A percentile compares a stretch with the other conserved stretches of the same genome.
Conservation (phyloP, 129 eudicot genomes). For the Solidago caesia region DNA sequence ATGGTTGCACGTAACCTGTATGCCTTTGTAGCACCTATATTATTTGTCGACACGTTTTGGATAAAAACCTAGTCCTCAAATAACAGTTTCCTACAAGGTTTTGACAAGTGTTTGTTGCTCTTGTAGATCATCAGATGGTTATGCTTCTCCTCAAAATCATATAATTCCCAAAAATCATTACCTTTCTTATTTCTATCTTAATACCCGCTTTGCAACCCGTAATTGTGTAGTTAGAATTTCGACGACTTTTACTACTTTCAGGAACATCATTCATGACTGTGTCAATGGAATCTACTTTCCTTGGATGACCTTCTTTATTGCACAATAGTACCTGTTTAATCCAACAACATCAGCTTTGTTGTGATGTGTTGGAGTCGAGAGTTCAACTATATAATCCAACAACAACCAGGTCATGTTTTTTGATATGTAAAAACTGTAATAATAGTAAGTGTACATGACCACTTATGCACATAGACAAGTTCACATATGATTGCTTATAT, state of each 20-base stretch:
- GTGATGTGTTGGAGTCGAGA: too few species aligned
- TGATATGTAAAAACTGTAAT: too few species aligned
- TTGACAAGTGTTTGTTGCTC: too few species aligned
- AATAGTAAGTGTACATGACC: too few species aligned
- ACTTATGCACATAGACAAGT: too few species aligned
- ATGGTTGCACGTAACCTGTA: neutral
- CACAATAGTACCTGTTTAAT: neutral
- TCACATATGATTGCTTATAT: too few species aligned
- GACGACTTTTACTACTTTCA: too few species aligned
- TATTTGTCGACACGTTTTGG: neutral
- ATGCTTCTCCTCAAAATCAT: neutral
- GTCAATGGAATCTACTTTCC: neutral
- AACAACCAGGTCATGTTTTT: too few species aligned
- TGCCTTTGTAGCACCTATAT: neutral
- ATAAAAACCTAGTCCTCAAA: too few species aligned
- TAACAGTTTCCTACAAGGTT: neutral
- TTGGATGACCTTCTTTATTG: neutral
- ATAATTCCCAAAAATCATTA: neutral
- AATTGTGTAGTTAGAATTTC: neutral
- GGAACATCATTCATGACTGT: neutral
- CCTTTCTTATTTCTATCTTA: too few species aligned
- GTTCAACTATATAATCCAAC: too few species aligned
- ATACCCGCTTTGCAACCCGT: neutral
- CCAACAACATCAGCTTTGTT: too few species aligned
- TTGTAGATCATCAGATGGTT: neutral